Base-by-base conservation (phyloP, 2,329 filamentous ascomycete genomes). In the Dothideomycetes sp. region DNA sequence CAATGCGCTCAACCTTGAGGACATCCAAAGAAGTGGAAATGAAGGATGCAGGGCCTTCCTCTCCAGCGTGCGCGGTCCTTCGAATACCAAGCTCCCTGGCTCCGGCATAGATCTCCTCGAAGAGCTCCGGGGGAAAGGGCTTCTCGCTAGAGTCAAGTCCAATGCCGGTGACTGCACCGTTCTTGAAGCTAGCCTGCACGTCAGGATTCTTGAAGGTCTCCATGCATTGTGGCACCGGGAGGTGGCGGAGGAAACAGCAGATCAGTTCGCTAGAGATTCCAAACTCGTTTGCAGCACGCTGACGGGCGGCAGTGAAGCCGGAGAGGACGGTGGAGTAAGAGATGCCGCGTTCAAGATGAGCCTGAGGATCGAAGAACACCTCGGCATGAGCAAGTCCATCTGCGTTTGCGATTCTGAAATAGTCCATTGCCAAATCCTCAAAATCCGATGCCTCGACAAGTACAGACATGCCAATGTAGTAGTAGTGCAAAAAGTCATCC, bases 311-410 rank as follows among this genome's bases (percentile, higher is more conserved):
- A 0, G 62, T 63, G 49, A 85, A 77, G 3, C 83, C 84, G 3
- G 59, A 54, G 3, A 86, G 68, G 16, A 87, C 70, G 2, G 73
- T 79, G 12, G 69, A 62, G 53, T 84, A 80, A 5, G 66, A 48
- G 3, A 88, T 62, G 4, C 78, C 78, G 14, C 81, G 71, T 10
- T 61, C 62, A 4, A 75, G 71, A 57, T 88, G 84, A 1, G 79
- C 81, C 58, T 88, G 82, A 2, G 83, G 82, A 56, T 88, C 84
- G 62, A 88, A 87, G 63, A 86, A 88, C 47, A 86, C 70, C 58
- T 88, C 83, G 11, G 79, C 79, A 53, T 88, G 82, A 36, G 73
- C 68, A 2, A 87, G 77, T 29, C 75, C 75, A 45, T 85, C 76
- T 2, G 62, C 61, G 22, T 75, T 68, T 2, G 80, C 82, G 42